Evolutionary conservation across 1,139 yeast species (phyloP).

Genomic region (Yamadazyma songkhlaensis): DNA sequence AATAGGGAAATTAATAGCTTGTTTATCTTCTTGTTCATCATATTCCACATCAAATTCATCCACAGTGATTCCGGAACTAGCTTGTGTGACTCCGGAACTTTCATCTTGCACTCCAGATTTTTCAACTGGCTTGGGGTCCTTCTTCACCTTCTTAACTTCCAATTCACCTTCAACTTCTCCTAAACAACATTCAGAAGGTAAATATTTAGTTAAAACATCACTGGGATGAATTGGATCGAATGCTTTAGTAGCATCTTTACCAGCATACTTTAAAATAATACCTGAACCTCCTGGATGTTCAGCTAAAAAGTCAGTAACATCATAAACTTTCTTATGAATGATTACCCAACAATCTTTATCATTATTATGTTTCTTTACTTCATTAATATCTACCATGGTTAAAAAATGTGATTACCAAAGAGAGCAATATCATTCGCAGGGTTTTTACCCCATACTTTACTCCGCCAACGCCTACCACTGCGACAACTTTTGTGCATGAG

Average conservation of each 20-base stretch:
- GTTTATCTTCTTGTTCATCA: slow-evolving; percentile 40
- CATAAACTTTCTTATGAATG: slow-evolving; percentile 50
- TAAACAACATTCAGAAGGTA: slow-evolving; percentile 27
- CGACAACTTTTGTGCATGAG: neutral
- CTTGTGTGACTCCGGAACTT: neutral
- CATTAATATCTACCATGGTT: slow-evolving; percentile 22
- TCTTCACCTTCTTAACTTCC: too few species aligned
- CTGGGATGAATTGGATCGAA: slow-evolving; percentile 81
- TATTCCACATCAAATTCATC: slow-evolving; percentile 48
- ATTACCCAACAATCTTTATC: slow-evolving; percentile 55
- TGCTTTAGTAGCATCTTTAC: slow-evolving; percentile 58
- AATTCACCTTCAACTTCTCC: slow-evolving; percentile 26
- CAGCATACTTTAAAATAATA: slow-evolving; percentile 53
- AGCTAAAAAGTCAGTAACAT: slow-evolving; percentile 45
- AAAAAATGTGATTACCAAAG: neutral
- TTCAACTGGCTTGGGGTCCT: slow-evolving; percentile 4
- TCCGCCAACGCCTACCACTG: neutral
- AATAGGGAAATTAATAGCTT: slow-evolving; percentile 20
- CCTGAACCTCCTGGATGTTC: slow-evolving; percentile 57
- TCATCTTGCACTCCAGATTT: neutral
- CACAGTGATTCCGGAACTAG: too few species aligned
- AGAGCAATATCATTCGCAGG: neutral
- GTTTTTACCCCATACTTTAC: neutral
- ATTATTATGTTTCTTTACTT: slow-evolving; percentile 36
- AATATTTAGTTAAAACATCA: slow-evolving; percentile 58